phyloP scores from a whole-genome alignment of 495 filamentous ascomycete genomes.

The Penicillium pancosmium region DNA sequence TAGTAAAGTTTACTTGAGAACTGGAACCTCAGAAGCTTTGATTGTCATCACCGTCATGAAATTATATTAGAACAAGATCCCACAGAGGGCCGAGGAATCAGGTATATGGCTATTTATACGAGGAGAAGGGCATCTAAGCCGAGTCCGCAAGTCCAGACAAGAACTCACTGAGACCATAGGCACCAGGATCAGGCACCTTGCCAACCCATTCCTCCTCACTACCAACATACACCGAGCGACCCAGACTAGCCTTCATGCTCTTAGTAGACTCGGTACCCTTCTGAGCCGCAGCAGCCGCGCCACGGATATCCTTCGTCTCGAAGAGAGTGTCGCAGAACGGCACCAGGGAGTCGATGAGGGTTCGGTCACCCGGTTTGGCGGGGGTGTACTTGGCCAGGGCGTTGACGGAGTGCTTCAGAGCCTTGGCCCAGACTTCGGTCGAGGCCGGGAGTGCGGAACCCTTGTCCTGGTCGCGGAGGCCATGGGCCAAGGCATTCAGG shows the following conservation, averaged over 20 bases:
- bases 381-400: slow-evolving; percentile 85
- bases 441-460: slow-evolving; percentile 52
- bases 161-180: slow-evolving; percentile 80
- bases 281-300: slow-evolving; percentile 74
- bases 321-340: slow-evolving; percentile 79
- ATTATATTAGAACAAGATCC: slow-evolving; percentile 28
- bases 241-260: slow-evolving; percentile 87
- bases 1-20: not conserved
- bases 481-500: slow-evolving; percentile 82
- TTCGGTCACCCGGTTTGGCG: slow-evolving; percentile 85
- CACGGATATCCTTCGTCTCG: slow-evolving; percentile 61
- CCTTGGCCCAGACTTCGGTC: slow-evolving; percentile 69
- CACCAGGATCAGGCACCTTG: slow-evolving; percentile 89
- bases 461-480: slow-evolving; percentile 62
- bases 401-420: slow-evolving; percentile 68
- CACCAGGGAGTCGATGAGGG: slow-evolving; percentile 84
- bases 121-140: slow-evolving; percentile 9
- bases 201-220: slow-evolving; percentile 72
- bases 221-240: slow-evolving; percentile 89
- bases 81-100: slow-evolving; percentile 5
- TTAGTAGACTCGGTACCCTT: slow-evolving; percentile 81
- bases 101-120: slow-evolving; percentile 18
- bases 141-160: slow-evolving; percentile 74
- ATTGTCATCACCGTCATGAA: slow-evolving; percentile 31
- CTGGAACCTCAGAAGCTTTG: not conserved